Percentiles rank a stretch among this genome's conserved stretches.
These are phyloP conservation scores for Ascochyta clinopodiicola DNA, from an alignment of 2,329 filamentous ascomycete species.

Conservation along the genomic window DNA sequence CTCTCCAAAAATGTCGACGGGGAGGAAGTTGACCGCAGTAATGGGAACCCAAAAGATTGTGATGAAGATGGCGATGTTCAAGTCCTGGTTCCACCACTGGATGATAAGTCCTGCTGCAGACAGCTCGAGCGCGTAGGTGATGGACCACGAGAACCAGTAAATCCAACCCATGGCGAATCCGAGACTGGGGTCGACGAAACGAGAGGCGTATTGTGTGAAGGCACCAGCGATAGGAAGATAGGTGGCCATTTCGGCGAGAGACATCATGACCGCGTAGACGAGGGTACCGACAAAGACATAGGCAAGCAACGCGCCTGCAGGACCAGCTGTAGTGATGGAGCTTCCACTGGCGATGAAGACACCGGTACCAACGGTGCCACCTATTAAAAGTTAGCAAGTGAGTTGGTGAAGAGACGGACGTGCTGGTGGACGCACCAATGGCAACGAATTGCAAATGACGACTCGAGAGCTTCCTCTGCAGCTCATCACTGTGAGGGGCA, in stretches of 20 bases:
- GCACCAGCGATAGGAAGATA: slow-evolving; percentile 78
- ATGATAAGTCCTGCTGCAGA: slow-evolving; percentile 77
- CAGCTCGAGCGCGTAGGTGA: slow-evolving; percentile 75
- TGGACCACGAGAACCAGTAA: slow-evolving; percentile 81
- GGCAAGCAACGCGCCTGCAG: slow-evolving; percentile 55
- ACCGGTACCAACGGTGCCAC: slow-evolving; percentile 59
- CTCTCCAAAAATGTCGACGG: slow-evolving; percentile 76
- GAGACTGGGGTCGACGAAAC: slow-evolving; percentile 75
- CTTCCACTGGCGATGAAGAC: slow-evolving; percentile 60
- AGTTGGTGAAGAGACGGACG: neutral
- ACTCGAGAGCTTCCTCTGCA: slow-evolving; percentile 47
- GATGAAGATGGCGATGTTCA: slow-evolving; percentile 76
- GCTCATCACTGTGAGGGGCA: slow-evolving; percentile 29
- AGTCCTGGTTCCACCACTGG: slow-evolving; percentile 70
- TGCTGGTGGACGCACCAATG: slow-evolving; percentile 36
- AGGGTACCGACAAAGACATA: slow-evolving; percentile 67
- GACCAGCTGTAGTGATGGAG: slow-evolving; percentile 57
- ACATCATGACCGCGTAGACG: slow-evolving; percentile 76
- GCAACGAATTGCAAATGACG: slow-evolving; percentile 50
- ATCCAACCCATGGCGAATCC: slow-evolving; percentile 84
- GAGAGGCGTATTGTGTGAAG: slow-evolving; percentile 77
- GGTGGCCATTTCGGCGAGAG: slow-evolving; percentile 72
- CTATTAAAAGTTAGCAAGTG: slow-evolving; percentile 21
- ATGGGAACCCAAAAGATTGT: slow-evolving; percentile 75
- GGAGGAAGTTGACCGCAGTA: slow-evolving; percentile 72